phyloP scores from a whole-genome alignment of 106 monocot genomes.

The Cymbidium sinense region DNA sequence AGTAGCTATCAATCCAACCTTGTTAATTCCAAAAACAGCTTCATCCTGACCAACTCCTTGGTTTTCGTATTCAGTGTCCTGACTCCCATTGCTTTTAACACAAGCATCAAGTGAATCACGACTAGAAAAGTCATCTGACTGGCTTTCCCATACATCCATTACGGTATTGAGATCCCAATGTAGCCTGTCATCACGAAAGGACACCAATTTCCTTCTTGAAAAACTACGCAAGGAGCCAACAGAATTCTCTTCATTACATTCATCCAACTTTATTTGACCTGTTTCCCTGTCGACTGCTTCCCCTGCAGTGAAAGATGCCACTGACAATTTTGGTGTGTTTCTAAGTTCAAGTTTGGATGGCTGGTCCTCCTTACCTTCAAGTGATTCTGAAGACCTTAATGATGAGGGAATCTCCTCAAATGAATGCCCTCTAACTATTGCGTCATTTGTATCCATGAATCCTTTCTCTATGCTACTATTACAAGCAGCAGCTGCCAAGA shows the following conservation, averaged over 20 bases:
- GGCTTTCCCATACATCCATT: constrained; percentile 64
- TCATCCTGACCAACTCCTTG: constrained; percentile 1
- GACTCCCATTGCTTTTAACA: constrained; percentile 10
- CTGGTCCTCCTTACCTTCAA: neutral
- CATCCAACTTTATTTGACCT: constrained; percentile 11
- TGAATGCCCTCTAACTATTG: constrained; percentile 10
- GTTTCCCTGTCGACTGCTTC: constrained; percentile 9
- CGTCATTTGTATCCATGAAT: constrained; percentile 8
- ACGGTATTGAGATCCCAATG: constrained; percentile 85
- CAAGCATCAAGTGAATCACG: constrained; percentile 7
- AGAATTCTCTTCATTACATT: neutral
- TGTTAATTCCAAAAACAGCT: constrained; percentile 7
- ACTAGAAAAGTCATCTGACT: constrained; percentile 21
- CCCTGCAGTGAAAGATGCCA: constrained; percentile 4
- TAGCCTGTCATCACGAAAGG: constrained; percentile 42
- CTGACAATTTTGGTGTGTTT: neutral
- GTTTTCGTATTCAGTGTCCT: constrained; percentile 1
- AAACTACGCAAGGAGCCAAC: constrained; percentile 10
- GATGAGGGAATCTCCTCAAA: constrained; percentile 11
- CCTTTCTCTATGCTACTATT: constrained; percentile 28
- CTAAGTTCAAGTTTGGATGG: constrained; percentile 4
- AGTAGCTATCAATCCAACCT: constrained; percentile 1
- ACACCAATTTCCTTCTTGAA: neutral
- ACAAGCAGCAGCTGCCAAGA: constrained; percentile 89
- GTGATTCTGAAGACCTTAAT: constrained; percentile 13